A percentile compares a stretch with the other conserved stretches of the same genome.
Evolutionary conservation across 371 early-diverging fungal species (phyloP).

Genomic region (Mucor lusitanicus): DNA sequence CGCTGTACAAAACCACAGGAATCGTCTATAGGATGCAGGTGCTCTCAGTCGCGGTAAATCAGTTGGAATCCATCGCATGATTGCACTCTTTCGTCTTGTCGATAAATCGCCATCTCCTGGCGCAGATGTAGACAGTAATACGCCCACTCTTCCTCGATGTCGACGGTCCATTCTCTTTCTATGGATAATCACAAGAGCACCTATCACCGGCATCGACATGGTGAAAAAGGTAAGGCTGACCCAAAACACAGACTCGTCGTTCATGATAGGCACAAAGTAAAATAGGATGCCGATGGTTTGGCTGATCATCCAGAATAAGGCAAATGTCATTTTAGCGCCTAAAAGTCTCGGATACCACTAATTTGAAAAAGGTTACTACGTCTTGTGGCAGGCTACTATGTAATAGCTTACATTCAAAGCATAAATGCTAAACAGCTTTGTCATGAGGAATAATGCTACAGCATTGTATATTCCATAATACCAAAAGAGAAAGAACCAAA

Average conservation of each 20-base stretch:
- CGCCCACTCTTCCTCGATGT: conserved; percentile 3
- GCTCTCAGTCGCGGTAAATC: conserved; percentile 44
- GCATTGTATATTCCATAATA: conserved; percentile 79
- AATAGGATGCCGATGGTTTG: conserved; percentile 58
- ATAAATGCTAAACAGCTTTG: conserved; percentile 74
- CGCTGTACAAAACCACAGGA: conserved; percentile 74
- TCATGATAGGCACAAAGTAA: conserved; percentile 45
- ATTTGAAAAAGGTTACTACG: background rate
- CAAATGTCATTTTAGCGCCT: conserved; percentile 60
- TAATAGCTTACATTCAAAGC: conserved; percentile 53
- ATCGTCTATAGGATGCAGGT: conserved; percentile 71
- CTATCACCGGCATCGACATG: conserved; percentile 65
- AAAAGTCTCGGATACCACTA: conserved; percentile 73
- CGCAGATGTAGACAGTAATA: background rate
- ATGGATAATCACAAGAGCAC: conserved; percentile 66
- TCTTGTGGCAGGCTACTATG: conserved; percentile 4
- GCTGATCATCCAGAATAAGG: conserved; percentile 67
- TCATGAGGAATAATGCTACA: conserved; percentile 66
- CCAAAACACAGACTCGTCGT: conserved; percentile 67
- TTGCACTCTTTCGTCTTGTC: conserved; percentile 5
- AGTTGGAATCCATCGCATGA: conserved; percentile 28
- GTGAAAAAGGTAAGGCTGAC: conserved; percentile 70
- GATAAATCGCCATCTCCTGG: background rate
- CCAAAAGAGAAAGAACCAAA: conserved; percentile 76
- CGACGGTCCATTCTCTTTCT: conserved; percentile 28